Base-by-base conservation (phyloP, 345 rosid genomes). In the Lumnitzera racemosa region DNA sequence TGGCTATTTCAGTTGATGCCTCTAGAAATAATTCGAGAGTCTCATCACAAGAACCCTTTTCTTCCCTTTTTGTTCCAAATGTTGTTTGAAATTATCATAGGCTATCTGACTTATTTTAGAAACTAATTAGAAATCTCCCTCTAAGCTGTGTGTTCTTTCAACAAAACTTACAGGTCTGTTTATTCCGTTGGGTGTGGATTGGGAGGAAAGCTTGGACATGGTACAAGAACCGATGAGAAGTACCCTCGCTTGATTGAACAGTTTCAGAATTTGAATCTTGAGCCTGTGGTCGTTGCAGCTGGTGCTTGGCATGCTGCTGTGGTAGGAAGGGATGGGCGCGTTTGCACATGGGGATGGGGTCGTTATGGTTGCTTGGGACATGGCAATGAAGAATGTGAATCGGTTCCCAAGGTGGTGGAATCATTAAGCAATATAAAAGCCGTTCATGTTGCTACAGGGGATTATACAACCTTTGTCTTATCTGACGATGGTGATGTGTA, bases 241-340 rank as follows among this genome's bases (percentile, higher is more conserved):
- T 58, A 88, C 67, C 99, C 99, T 55, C 87, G 97, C 31, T 63
- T 86, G 65, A 90, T 94, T 15, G 89, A 90, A 76, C 86, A 90
- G 67, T 84, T 94, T 61, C 82, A 73, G 73, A 64, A 55, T 41
- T 67, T 90, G 66, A 90, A 83, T 65, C 81, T 94, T 67, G 90
- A 94, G 59, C 99, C 99, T 5, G 61, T 75, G 69, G 95, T 90
- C 66, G 84, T 94, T 60, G 83, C 99, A 25, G 97, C 99, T 12
- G 99, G 97, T 61, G 87, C 91, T 59, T 94, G 99, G 99, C 97
- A 94, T 74, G 96, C 99, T 29, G 99, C 99, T 53, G 97, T 83
- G 50, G 83, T 94, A 11, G 99, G 99, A 55, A 79, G 69, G 58
- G 97, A 90, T 72, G 99, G 99, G 24, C 62, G 89, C 64, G 95